Base-by-base conservation (phyloP, 2,329 filamentous ascomycete species). In the Aspergillus pseudoterreus region DNA sequence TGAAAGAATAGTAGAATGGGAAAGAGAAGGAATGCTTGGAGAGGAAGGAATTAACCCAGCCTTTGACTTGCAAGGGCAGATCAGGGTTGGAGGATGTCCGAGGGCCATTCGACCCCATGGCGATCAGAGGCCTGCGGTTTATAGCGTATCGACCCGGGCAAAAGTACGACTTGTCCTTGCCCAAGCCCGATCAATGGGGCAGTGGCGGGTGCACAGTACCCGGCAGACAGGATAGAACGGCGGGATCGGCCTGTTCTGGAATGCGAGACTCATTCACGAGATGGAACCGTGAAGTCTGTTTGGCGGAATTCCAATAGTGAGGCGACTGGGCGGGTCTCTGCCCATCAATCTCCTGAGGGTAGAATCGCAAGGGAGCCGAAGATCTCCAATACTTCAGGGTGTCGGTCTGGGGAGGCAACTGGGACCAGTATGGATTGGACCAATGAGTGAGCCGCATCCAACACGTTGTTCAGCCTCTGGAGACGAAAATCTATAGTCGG, bases 261-360 rank as follows among this genome's bases (percentile, higher is more conserved):
- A 63, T 55, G 48, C 49, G 51, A 53, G 50, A 54, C 56, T 30
- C 12, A 38, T 47, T 51, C 58, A 59, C 54, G 59, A 55, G 61
- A 57, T 46, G 43, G 45, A 51, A 57, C 17, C 39, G 43, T 36
- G 52, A 46, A 48, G 49, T 49, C 57, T 63, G 52, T 58, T 58
- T 61, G 58, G 61, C 47, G 54, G 52, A 46, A 49, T 43, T 15
- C 50, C 50, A 51, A 57, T 55, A 61, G 54, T 61, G 59, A 59
- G 59, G 56, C 59, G 50, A 56, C 12, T 44, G 47, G 52, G 54
- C 54, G 54, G 53, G 56, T 51, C 58, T 47, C 47, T 35, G 15
- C 43, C 17, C 10, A 46, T 35, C 33, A 22, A 11, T 22, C 14
- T 35, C 44, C 15, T 21, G 6, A 38, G 12, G 6, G 8, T 30